phyloP scores from a whole-genome alignment of 2,329 filamentous ascomycete genomes.

The Cordyceps cicadae region DNA sequence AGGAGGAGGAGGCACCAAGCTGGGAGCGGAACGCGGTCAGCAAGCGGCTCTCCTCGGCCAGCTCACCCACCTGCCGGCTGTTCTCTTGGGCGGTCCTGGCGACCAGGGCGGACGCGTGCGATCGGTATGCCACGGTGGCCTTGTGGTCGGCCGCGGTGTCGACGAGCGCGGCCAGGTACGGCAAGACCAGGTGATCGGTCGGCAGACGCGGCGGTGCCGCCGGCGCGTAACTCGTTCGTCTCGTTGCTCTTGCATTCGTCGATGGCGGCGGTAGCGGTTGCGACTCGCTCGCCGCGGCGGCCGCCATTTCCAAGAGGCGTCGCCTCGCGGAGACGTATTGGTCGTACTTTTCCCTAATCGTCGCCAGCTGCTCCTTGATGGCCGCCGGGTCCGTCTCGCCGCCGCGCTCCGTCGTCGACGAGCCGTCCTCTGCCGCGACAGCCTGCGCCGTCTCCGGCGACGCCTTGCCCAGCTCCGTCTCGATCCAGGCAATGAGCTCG shows the following conservation, averaged over 20 bases:
- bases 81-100: conserved; percentile 43
- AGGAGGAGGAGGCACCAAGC: conserved; percentile 23
- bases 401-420: conserved; percentile 30
- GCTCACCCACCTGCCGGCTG: conserved; percentile 41
- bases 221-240: not conserved
- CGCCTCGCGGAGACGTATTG: conserved; percentile 44
- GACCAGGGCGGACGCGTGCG: conserved; percentile 44
- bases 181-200: conserved; percentile 40
- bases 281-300: conserved; percentile 19
- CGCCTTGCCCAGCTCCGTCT: conserved; percentile 50
- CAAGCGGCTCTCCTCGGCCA: conserved; percentile 55
- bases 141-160: conserved; percentile 49
- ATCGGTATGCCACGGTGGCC: conserved; percentile 47
- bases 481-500: conserved; percentile 58
- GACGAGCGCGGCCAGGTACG: conserved; percentile 48
- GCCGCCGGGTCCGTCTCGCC: conserved; percentile 20
- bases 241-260: conserved; percentile 6
- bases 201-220: conserved; percentile 13
- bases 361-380: conserved; percentile 33
- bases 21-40: conserved; percentile 41
- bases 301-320: conserved; percentile 35
- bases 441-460: conserved; percentile 22
- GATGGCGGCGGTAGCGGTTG: conserved; percentile 21
- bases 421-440: conserved; percentile 14
- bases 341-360: conserved; percentile 46